A percentile compares a stretch with the other conserved stretches of the same genome.
Conservation (phyloP, 768 basidiomycete species). For the Leucogyrophana mollusca region DNA sequence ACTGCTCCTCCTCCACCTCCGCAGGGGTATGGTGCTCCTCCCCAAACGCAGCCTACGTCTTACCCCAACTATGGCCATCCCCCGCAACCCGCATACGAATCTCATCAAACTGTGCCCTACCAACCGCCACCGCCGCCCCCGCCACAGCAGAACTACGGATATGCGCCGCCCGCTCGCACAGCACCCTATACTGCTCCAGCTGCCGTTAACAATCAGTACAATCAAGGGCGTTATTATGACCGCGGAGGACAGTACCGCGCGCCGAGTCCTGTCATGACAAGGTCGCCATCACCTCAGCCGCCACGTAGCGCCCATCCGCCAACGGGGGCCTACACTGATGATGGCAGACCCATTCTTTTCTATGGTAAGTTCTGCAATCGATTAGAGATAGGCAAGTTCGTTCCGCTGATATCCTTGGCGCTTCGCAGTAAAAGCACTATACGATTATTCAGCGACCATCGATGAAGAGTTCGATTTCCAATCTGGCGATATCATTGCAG, state of each 20-base stretch:
- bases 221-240: conserved; percentile 27
- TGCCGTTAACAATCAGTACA: conserved; percentile 31
- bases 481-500: conserved; percentile 91
- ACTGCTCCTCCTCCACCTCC: conserved; percentile 7
- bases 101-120: conserved; percentile 17
- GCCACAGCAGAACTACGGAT: conserved; percentile 6
- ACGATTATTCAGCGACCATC: conserved; percentile 81
- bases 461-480: conserved; percentile 98
- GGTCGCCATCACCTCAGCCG: conserved; percentile 53
- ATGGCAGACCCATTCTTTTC: conserved; percentile 80
- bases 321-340: conserved; percentile 80
- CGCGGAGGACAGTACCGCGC: conserved; percentile 34
- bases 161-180: conserved; percentile 7
- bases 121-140: conserved; percentile 12
- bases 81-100: conserved; percentile 20
- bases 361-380: conserved; percentile 60
- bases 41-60: background rate
- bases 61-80: conserved; percentile 8
- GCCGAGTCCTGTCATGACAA: conserved; percentile 39
- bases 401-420: conserved; percentile 7
- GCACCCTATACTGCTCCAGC: conserved; percentile 4
- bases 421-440: conserved; percentile 79
- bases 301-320: conserved; percentile 42
- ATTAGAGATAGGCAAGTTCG: conserved; percentile 1
- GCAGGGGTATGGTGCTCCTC: conserved; percentile 8